phyloP scores from a whole-genome alignment of 2,329 filamentous ascomycete genomes.

The Acrocalymma vagum region DNA sequence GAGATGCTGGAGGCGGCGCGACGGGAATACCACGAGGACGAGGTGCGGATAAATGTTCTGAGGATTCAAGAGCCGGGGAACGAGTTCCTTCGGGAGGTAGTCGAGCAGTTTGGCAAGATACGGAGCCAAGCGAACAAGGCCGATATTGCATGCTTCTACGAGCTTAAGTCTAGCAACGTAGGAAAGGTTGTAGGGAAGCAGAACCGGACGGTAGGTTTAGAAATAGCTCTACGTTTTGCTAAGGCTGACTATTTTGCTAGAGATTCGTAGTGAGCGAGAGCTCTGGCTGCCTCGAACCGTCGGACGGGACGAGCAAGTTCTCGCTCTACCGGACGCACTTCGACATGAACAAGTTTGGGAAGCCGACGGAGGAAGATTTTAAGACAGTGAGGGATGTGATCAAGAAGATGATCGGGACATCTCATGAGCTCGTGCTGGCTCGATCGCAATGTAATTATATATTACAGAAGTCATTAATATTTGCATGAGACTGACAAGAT shows the following conservation, averaged over 20 bases:
- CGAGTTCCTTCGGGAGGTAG: conserved; percentile 29
- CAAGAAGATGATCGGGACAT: conserved; percentile 19
- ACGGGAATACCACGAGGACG: conserved; percentile 26
- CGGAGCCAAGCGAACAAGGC: conserved; percentile 24
- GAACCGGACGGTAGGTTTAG: conserved; percentile 24
- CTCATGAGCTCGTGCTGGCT: conserved; percentile 15
- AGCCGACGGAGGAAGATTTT: conserved; percentile 29
- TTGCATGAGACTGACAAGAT: conserved; percentile 3
- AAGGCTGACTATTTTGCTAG: conserved; percentile 11
- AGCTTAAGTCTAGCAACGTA: conserved; percentile 34
- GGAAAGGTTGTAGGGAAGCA: conserved; percentile 33
- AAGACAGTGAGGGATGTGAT: conserved; percentile 25
- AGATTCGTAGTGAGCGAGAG: conserved; percentile 28
- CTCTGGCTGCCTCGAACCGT: conserved; percentile 30
- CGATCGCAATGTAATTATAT: conserved; percentile 24
- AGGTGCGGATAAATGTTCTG: conserved; percentile 16
- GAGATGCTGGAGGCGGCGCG: conserved; percentile 33
- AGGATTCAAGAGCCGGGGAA: conserved; percentile 32
- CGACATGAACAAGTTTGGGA: conserved; percentile 33
- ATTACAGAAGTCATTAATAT: conserved; percentile 4
- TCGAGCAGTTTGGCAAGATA: conserved; percentile 26
- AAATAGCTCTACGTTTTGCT: conserved; percentile 4
- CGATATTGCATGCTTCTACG: conserved; percentile 29
- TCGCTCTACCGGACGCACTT: conserved; percentile 32
- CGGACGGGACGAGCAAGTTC: conserved; percentile 21